phyloP scores from a whole-genome alignment of 805 yeast genomes.

The Maudiozyma saulgeensis region DNA sequence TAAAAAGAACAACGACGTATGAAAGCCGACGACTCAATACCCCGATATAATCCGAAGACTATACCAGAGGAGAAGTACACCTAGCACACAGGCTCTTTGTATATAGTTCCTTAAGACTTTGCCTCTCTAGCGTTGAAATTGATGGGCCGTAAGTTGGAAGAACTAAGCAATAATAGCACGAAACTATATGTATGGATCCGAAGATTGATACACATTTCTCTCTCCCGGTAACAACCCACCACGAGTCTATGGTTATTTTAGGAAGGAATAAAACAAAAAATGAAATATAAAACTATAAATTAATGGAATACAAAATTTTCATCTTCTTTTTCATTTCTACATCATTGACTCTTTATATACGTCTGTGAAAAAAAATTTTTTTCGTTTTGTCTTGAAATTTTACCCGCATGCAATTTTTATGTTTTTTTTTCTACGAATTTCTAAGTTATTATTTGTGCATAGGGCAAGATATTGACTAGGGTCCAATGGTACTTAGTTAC shows the following conservation, averaged over 20 bases:
- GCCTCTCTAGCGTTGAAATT: constrained; percentile 70
- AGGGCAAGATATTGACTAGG: no score
- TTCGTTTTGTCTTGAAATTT: no score
- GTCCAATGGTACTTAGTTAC: no score
- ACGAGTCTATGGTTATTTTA: constrained; percentile 22
- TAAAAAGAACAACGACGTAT: constrained; percentile 26
- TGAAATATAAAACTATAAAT: background rate
- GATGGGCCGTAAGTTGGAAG: constrained; percentile 29
- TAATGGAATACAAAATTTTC: background rate
- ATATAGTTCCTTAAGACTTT: constrained; percentile 30
- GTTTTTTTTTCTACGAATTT: no score
- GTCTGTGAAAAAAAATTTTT: background rate
- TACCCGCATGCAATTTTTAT: no score
- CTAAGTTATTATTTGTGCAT: no score
- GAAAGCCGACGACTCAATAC: constrained; percentile 22
- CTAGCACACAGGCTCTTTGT: constrained; percentile 4
- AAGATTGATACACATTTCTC: constrained; percentile 20
- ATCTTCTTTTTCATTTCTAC: background rate
- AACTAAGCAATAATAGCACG: constrained; percentile 30
- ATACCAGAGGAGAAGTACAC: constrained; percentile 29
- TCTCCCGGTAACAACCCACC: constrained; percentile 15
- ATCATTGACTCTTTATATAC: background rate
- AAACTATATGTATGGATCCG: constrained; percentile 15
- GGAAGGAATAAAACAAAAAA: constrained; percentile 1
- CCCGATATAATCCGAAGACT: constrained; percentile 10